Conservation (phyloP, 805 yeast genomes). For the Kodamaea jinghongensis region DNA sequence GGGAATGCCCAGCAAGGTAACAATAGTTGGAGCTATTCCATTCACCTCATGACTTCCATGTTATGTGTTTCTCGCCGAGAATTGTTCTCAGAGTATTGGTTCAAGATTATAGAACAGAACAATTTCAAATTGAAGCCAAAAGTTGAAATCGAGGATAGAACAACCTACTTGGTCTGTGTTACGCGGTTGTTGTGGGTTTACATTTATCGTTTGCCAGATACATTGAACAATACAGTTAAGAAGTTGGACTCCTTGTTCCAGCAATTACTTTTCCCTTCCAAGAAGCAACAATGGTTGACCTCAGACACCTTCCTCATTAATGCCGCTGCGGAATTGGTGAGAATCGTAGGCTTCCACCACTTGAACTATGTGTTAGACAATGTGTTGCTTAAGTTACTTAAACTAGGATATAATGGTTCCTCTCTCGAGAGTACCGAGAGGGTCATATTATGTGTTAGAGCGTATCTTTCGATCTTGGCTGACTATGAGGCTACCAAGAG, state of each 20-base stretch:
- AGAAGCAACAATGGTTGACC: slow-evolving; percentile 75
- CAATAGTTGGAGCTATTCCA: slow-evolving; percentile 57
- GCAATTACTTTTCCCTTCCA: slow-evolving; percentile 48
- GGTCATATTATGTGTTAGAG: slow-evolving; percentile 61
- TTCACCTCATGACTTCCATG: slow-evolving; percentile 66
- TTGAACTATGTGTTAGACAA: slow-evolving; percentile 78
- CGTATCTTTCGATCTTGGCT: slow-evolving; percentile 68
- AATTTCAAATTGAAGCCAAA: slow-evolving; percentile 66
- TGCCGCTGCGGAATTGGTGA: slow-evolving; percentile 68
- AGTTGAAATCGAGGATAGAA: slow-evolving; percentile 45
- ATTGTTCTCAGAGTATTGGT: slow-evolving; percentile 72
- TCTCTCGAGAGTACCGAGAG: slow-evolving; percentile 71
- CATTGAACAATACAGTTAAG: slow-evolving; percentile 82
- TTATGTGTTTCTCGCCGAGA: slow-evolving; percentile 80
- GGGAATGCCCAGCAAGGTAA: not conserved
- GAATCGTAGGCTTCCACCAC: slow-evolving; percentile 76
- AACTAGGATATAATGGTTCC: slow-evolving; percentile 54
- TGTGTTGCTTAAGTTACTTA: slow-evolving; percentile 67
- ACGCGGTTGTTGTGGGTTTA: slow-evolving; percentile 88
- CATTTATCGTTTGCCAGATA: slow-evolving; percentile 80
- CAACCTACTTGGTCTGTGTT: slow-evolving; percentile 59
- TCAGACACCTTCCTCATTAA: slow-evolving; percentile 60
- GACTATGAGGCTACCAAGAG: slow-evolving; percentile 54
- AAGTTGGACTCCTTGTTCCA: slow-evolving; percentile 66
- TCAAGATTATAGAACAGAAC: slow-evolving; percentile 59